Percentiles rank a stretch among this genome's conserved stretches.
phyloP scores from a whole-genome alignment of 495 filamentous ascomycete genomes.

The Saxispiralis lemnorum region DNA sequence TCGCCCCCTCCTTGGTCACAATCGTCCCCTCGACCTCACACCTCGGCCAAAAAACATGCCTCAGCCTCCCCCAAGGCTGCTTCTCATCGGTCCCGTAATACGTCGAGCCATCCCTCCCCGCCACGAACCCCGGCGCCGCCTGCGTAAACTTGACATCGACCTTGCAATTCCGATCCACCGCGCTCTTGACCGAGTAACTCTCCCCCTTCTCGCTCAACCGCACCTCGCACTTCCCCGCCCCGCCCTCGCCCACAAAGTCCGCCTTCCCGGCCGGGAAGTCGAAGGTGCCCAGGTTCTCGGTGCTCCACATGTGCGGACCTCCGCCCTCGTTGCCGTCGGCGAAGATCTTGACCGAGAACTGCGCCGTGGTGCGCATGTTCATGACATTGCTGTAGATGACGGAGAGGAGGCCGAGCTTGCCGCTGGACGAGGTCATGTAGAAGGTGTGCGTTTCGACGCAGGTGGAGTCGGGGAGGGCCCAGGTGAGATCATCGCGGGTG shows the following conservation, averaged over 20 bases:
- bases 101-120: conserved; percentile 71
- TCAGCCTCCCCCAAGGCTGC: conserved; percentile 82
- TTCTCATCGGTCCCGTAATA: conserved; percentile 67
- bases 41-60: conserved; percentile 83
- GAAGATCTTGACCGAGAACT: conserved; percentile 87
- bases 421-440: conserved; percentile 68
- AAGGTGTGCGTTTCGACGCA: conserved; percentile 93
- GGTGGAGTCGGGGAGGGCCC: conserved; percentile 64
- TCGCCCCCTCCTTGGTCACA: conserved; percentile 62
- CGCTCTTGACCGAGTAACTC: conserved; percentile 69
- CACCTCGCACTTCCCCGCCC: conserved; percentile 59
- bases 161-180: conserved; percentile 52
- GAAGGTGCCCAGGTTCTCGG: conserved; percentile 54
- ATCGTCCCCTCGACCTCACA: conserved; percentile 66
- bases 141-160: conserved; percentile 71
- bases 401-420: conserved; percentile 62
- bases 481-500: conserved; percentile 60
- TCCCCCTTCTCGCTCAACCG: conserved; percentile 69
- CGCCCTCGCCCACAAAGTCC: conserved; percentile 39
- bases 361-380: conserved; percentile 76
- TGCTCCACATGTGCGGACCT: conserved; percentile 55
- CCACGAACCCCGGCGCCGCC: conserved; percentile 61
- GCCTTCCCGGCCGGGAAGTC: conserved; percentile 70
- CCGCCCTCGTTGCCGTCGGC: conserved; percentile 42
- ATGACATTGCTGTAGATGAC: conserved; percentile 95